Conservation (phyloP, 805 yeast species). For the Saccharomycopsis babjevae region DNA sequence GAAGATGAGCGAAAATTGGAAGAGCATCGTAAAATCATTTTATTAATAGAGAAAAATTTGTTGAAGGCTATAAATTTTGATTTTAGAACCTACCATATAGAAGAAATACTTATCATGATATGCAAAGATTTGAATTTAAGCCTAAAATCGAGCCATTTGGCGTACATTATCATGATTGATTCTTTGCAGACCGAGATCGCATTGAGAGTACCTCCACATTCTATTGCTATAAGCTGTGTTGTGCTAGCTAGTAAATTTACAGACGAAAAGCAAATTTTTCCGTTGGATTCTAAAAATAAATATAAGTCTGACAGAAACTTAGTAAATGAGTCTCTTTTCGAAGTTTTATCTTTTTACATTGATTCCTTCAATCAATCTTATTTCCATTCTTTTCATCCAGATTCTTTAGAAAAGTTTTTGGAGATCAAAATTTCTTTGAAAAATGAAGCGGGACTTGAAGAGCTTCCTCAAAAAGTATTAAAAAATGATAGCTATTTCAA, state of each 20-base stretch:
- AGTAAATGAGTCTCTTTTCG: slow-evolving; percentile 41
- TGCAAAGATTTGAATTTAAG: slow-evolving; percentile 39
- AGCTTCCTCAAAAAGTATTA: slow-evolving; percentile 22
- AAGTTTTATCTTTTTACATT: slow-evolving; percentile 50
- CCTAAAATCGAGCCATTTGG: slow-evolving; percentile 39
- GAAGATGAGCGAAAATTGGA: slow-evolving; percentile 29
- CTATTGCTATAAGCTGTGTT: slow-evolving; percentile 59
- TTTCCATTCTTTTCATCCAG: slow-evolving; percentile 33
- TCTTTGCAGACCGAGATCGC: slow-evolving; percentile 58
- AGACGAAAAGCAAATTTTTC: slow-evolving; percentile 24
- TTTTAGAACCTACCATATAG: slow-evolving; percentile 59
- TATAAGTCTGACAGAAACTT: slow-evolving; percentile 26
- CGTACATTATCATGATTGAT: slow-evolving; percentile 76
- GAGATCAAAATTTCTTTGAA: slow-evolving; percentile 38
- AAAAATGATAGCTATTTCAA: slow-evolving; percentile 38
- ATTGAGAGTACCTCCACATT: slow-evolving; percentile 64
- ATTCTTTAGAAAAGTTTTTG: slow-evolving; percentile 28
- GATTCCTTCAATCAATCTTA: slow-evolving; percentile 44
- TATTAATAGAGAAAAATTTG: slow-evolving; percentile 58
- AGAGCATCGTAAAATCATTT: slow-evolving; percentile 42
- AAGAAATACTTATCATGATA: slow-evolving; percentile 53
- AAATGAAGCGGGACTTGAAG: slow-evolving; percentile 25
- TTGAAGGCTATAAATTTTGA: slow-evolving; percentile 75
- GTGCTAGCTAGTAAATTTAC: slow-evolving; percentile 47
- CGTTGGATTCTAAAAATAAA: slow-evolving; percentile 20